Conservation (phyloP, 345 rosid genomes). For the Linum usitatissimum region DNA sequence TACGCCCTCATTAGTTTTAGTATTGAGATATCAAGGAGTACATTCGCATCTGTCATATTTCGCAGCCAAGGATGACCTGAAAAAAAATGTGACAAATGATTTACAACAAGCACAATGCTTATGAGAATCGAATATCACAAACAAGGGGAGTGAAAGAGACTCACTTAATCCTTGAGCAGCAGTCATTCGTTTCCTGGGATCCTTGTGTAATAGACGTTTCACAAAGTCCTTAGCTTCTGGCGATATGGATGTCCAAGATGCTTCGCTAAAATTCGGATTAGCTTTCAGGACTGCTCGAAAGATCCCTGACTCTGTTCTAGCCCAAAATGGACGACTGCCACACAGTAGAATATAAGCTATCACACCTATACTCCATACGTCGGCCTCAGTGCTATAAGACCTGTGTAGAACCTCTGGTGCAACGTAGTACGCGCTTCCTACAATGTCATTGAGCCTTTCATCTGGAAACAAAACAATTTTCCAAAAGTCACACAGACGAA, state of each 20-base stretch:
- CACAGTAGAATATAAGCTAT: conserved; percentile 88
- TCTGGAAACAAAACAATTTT: conserved; percentile 36
- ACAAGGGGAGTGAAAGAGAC: conserved; percentile 19
- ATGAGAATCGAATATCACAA: conserved; percentile 5
- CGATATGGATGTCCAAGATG: conserved; percentile 87
- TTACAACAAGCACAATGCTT: conserved; percentile 9
- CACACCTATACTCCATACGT: conserved; percentile 98
- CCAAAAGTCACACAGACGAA: conserved; percentile 4
- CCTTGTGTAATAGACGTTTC: conserved; percentile 63
- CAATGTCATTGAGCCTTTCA: conserved; percentile 90
- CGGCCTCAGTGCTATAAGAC: conserved; percentile 88
- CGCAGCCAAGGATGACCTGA: conserved; percentile 94
- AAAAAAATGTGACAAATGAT: conserved; percentile 5
- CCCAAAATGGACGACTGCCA: conserved; percentile 99
- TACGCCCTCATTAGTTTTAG: conserved; percentile 70
- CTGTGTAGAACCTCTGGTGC: conserved; percentile 98
- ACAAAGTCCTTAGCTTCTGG: conserved; percentile 84
- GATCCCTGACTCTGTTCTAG: conserved; percentile 90
- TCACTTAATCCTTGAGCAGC: conserved; percentile 91
- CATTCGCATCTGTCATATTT: conserved; percentile 32
- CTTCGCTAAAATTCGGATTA: conserved; percentile 77
- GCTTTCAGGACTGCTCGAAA: conserved; percentile 83
- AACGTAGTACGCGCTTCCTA: conserved; percentile 93
- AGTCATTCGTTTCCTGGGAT: conserved; percentile 80
- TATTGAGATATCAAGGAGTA: conserved; percentile 67